Base-by-base conservation (phyloP, 2,329 filamentous ascomycete species). In the Xylariaceae sp. region DNA sequence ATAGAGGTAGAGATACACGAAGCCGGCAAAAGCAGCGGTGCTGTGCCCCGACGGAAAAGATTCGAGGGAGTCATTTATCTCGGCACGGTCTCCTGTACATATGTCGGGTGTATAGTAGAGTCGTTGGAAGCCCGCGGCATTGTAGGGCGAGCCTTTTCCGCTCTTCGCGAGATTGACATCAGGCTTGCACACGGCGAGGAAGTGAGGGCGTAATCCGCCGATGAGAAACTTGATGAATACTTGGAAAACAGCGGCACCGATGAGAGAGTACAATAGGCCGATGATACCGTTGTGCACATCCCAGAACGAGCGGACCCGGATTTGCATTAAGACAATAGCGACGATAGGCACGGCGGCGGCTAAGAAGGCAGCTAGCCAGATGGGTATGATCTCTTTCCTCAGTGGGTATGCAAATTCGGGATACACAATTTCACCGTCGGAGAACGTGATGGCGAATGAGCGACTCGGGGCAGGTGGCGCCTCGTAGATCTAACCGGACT, bases 171-270 rank as follows among this genome's bases (percentile, higher is more conserved):
- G 73, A 2, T 74, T 74, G n/a, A 82, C 69, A 58, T 80, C 79
- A 0, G 87, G 88, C 71, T 86, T 81, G 79, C 87, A 90, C 56
- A 88, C 86, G 18, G 78, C 79, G 17, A 90, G 78, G 75, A 90
- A 90, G 71, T 89, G 85, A 0, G 88, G 88, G n/a, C 87, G 81
- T 17, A 88, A 75, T 11, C 87, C 88, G 11, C 88, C 88, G 63
- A 91, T 89, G 48, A 90, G 80, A 81, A 82, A 87, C 74, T 91
- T 91, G 71, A 90, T 67, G 68, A 90, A 87, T 65, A 90, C 87
- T 68, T 91, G 88, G 75, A 91, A 89, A 53, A 90, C 83, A n/a
- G 87, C 85, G 2, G 86, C 86, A 4, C 80, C 78, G 73, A 90
- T 88, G 63, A 90, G 79, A 0, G 83, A 79, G 76, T 90, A 90